Base-by-base conservation (phyloP, 805 yeast genomes). In the Middelhovenomyces tepae region DNA sequence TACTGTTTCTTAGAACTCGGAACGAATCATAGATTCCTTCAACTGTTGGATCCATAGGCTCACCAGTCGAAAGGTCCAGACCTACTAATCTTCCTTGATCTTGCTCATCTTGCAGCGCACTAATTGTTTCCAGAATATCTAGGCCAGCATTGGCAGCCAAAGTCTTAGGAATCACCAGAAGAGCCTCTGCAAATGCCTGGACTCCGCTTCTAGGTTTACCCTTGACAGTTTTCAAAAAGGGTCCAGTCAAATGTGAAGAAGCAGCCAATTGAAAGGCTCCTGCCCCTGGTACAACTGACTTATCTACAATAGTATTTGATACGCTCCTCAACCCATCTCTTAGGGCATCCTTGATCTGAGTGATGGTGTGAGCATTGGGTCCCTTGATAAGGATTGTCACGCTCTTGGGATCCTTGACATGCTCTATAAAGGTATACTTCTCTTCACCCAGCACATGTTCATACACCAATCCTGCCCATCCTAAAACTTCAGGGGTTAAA, bases 21-120 rank as follows among this genome's bases (percentile, higher is more conserved):
- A 73, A 91, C 16, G 94, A 82, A 60, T 91, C 99, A 94, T 95
- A 91, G 38, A 91, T 75, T 40, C 98, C 98, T 54, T 84, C 95
- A 34, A 82, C 71, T 5, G 84, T 71, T 31, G 98, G 96, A 53
- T 89, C 96, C 73, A 89, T 78, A 31, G 96, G 91, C 54, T 87
- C 95, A 24, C 99, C 99, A 7, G 89, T 71, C 40, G 73, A 74
- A 45, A 91, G 69, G 56, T 91, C 95, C 35, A 91, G 77, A 37
- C 98, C 99, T 27, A 87, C 94, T 20, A 75, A 72, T 49, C 81
- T 75, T 33, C 79, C 91, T 22, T 53, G 54, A 22, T 40, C 41
- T 7, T 16, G 16, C 56, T 82, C 94, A 59, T 91, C 98, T 60
- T 85, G 94, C 47, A 94, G 85, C 36, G 78, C 71, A 17, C 91